These are phyloP conservation scores for Rosa persica DNA, from an alignment of 306 rosid species.

Conservation along the genomic window DNA sequence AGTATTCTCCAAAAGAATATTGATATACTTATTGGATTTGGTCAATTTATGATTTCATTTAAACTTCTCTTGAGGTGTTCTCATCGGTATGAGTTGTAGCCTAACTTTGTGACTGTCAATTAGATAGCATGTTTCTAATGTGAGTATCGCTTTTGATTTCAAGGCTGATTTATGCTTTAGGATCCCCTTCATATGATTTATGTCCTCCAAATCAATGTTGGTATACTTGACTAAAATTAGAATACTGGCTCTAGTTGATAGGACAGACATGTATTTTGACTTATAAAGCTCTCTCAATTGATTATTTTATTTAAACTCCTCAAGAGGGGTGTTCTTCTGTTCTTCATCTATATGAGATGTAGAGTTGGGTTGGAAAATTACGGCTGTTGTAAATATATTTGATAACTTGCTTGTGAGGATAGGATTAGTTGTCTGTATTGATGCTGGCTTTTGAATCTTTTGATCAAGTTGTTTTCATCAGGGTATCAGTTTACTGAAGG, in stretches of 20 bases:
- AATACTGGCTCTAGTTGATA: background rate
- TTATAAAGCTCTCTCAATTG: background rate
- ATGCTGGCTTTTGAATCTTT: constrained; percentile 16
- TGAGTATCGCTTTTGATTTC: background rate
- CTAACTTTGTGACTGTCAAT: background rate
- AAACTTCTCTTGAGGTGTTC: background rate
- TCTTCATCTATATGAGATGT: background rate
- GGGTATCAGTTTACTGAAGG: constrained; percentile 5
- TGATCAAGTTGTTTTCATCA: constrained; percentile 4
- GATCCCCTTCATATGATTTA: background rate
- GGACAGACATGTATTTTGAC: background rate
- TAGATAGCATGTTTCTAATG: background rate
- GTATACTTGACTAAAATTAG: background rate
- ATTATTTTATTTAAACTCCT: background rate
- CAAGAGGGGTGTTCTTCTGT: too few species aligned
- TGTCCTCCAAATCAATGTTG: background rate
- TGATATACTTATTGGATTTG: background rate
- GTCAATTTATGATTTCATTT: background rate
- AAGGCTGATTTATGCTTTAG: background rate
- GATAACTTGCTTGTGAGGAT: background rate
- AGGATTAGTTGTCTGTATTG: background rate
- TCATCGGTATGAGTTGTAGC: background rate
- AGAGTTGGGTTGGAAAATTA: background rate
- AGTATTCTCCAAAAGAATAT: background rate
- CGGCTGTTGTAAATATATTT: background rate